Percentiles rank a stretch among this genome's conserved stretches.
Evolutionary conservation across 345 rosid species (phyloP).

Genomic region (Eucalyptus tenuipes): DNA sequence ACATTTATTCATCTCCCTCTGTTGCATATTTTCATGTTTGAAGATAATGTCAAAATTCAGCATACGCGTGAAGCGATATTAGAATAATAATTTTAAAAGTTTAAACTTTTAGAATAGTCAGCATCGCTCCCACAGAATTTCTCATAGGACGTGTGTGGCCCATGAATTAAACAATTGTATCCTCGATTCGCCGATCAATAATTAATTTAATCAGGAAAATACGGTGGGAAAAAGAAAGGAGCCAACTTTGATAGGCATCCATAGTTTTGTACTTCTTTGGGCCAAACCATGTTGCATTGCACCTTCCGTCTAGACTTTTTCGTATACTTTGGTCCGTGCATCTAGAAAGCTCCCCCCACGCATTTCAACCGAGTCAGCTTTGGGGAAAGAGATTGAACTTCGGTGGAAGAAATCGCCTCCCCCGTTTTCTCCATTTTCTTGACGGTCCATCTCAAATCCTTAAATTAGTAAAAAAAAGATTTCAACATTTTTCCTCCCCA

Average conservation of each 20-base stretch:
- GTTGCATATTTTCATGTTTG: too few relatives aligned
- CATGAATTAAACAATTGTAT: neutral
- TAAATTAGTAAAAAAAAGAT: neutral
- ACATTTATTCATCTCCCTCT: neutral
- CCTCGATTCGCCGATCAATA: neutral
- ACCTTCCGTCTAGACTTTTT: neutral
- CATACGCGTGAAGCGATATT: accelerated
- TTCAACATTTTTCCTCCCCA: neutral
- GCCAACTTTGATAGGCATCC: neutral
- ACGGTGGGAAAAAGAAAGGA: neutral
- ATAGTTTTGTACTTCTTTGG: neutral
- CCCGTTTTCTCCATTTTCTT: neutral
- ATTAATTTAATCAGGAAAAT: neutral
- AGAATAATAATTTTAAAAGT: too few relatives aligned
- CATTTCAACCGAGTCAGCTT: neutral
- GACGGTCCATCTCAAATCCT: neutral
- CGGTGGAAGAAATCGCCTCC: neutral
- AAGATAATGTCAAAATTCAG: neutral
- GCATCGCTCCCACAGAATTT: neutral
- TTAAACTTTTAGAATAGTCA: neutral
- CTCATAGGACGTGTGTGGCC: accelerated
- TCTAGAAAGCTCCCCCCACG: neutral
- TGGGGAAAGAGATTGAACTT: neutral
- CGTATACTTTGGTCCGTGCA: neutral
- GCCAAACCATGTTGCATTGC: neutral